A percentile compares a stretch with the other conserved stretches of the same genome.
phyloP scores from a whole-genome alignment of 2,329 filamentous ascomycete genomes.

The Didymosphaeria variabile region DNA sequence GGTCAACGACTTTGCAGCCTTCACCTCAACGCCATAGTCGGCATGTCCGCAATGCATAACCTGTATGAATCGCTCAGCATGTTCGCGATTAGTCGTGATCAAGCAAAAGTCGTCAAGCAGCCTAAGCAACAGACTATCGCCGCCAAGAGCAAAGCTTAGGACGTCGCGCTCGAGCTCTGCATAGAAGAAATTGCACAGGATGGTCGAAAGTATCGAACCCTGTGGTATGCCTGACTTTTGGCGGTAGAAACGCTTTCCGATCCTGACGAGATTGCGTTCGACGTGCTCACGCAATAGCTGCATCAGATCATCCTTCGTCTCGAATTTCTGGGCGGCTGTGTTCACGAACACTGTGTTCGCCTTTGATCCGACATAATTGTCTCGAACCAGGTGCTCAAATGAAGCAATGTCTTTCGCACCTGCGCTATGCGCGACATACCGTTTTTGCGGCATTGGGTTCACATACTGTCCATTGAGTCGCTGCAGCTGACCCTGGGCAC shows the following conservation, averaged over 20 bases:
- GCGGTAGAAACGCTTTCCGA: conserved; percentile 87
- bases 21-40: conserved; percentile 82
- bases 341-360: conserved; percentile 80
- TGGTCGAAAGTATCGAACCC: conserved; percentile 85
- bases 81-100: conserved; percentile 73
- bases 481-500: conserved; percentile 54
- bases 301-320: conserved; percentile 69
- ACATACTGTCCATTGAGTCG: conserved; percentile 39
- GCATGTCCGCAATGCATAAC: conserved; percentile 82
- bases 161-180: conserved; percentile 79
- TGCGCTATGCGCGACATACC: conserved; percentile 53
- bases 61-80: conserved; percentile 77
- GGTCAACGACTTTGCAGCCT: conserved; percentile 78
- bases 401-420: conserved; percentile 39
- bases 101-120: conserved; percentile 94
- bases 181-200: conserved; percentile 96
- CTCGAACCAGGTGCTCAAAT: conserved; percentile 45
- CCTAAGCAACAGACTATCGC: conserved; percentile 74
- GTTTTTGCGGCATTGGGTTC: conserved; percentile 46
- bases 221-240: conserved; percentile 93
- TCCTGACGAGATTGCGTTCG: conserved; percentile 83
- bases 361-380: conserved; percentile 46
- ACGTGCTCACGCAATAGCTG: conserved; percentile 81
- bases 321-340: conserved; percentile 65
- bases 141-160: conserved; percentile 71